Conservation (phyloP, 306 rosid genomes). For the Spatholobus suberectus region DNA sequence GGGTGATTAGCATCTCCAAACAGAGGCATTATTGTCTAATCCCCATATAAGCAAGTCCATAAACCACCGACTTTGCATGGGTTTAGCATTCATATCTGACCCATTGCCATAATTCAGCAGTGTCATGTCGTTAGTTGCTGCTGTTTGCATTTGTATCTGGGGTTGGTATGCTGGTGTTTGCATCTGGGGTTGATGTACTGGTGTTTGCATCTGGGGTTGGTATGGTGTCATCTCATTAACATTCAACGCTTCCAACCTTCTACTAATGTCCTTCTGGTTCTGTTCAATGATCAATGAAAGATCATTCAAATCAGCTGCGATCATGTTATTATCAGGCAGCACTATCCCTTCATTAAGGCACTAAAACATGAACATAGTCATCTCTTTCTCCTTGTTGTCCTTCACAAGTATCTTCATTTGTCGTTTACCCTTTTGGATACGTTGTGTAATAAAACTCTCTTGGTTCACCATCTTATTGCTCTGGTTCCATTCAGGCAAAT, state of each 20-base stretch:
- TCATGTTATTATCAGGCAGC: background rate
- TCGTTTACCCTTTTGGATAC: slow-evolving; percentile 21
- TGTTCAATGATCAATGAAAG: slow-evolving; percentile 38
- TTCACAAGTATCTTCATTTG: slow-evolving; percentile 21
- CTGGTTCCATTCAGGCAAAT: slow-evolving; percentile 29
- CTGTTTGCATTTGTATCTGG: no score
- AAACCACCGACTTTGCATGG: background rate
- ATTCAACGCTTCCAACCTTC: slow-evolving; percentile 23
- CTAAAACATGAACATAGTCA: slow-evolving; percentile 26
- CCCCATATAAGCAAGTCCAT: background rate
- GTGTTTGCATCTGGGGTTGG: slow-evolving; percentile 8
- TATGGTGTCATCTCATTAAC: background rate
- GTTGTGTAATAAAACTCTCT: slow-evolving; percentile 31
- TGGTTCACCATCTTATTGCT: slow-evolving; percentile 50
- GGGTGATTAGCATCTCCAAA: background rate
- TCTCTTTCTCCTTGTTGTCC: slow-evolving; percentile 41
- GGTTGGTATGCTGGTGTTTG: no score
- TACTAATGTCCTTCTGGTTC: slow-evolving; percentile 10
- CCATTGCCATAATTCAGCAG: background rate
- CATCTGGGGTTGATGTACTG: no score
- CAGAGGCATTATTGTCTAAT: no score
- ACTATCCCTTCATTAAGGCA: slow-evolving; percentile 13
- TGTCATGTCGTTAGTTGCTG: no score
- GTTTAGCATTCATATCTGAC: background rate
- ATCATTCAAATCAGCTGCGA: slow-evolving; percentile 28